Base-by-base conservation (phyloP, 305 asterid genomes). In the Fraxinus dipetala region DNA sequence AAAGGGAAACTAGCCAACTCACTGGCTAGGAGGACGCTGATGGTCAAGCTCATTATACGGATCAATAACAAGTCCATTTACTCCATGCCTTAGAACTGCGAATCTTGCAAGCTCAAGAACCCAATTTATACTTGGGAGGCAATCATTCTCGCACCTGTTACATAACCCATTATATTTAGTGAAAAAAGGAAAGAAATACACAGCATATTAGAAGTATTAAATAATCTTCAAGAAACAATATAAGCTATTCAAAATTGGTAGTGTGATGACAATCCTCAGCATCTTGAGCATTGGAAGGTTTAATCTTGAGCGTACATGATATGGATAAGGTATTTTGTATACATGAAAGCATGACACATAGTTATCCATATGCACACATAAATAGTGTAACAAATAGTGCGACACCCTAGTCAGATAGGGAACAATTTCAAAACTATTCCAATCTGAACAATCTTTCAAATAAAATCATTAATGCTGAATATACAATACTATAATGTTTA, bases 11-110 rank as follows among this genome's bases (percentile, higher is more conserved):
- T 1, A 10, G 36, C 18, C 1, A n/a, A 90, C 99, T 94, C 85
- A 94, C 99, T 91, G 96, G 88, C 83, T 86, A 80, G 88, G 81
- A 76, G 89, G 92, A 40, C 99, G 98, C 85, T 96, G 99, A 91
- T 96, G 99, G 87, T 96, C 99, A 77, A 96, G 93, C 88, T 96
- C 99, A 80, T 96, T 96, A 85, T 96, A 96, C 36, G 99, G 99
- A 86, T 96, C 99, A 76, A 96, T 96, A 78, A 96, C 94, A 30
- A 96, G 97, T 36, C 99, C 99, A 83, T 87, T 91, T 78, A 96
- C 90, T 70, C 99, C 99, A 86, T 96, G 92, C 76, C 98, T 96
- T 32, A 94, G 83, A 80, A 96, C 98, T 82, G 99, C 97, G 35
- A 92, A 88, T 86, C 85, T 91, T 75, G 99, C 99, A 72, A 96